Conservation (phyloP, 1,284 basidiomycete species). For the Microbotryomycetes sp. region DNA sequence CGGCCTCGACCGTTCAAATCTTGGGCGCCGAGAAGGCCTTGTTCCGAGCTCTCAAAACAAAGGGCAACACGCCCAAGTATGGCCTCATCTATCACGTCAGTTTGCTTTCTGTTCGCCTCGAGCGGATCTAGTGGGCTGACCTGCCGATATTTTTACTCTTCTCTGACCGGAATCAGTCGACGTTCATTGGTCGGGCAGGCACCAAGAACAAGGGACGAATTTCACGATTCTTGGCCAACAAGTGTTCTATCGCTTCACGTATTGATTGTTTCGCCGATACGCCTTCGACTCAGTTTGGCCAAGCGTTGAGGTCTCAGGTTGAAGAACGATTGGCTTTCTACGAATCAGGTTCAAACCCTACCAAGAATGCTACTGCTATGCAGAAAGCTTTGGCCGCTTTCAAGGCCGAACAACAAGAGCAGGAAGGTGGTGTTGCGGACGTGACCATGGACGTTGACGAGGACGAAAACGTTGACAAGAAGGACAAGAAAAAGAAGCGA, state of each 20-base stretch:
- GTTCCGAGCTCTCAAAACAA: slow-evolving; percentile 96
- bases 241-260: slow-evolving; percentile 93
- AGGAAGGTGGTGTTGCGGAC: slow-evolving; percentile 13
- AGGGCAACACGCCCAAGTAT: slow-evolving; percentile 98
- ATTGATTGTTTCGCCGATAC: slow-evolving; percentile 96
- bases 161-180: slow-evolving; percentile 36
- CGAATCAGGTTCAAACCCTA: slow-evolving; percentile 48
- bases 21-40: slow-evolving; percentile 97
- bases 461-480: slow-evolving; percentile 23
- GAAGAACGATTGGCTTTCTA: slow-evolving; percentile 95
- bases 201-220: slow-evolving; percentile 97
- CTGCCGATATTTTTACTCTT: neutral
- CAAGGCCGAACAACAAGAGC: slow-evolving; percentile 22
- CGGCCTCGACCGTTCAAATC: slow-evolving; percentile 96
- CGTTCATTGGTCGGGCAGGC: slow-evolving; percentile 91
- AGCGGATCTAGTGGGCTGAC: too few relatives aligned
- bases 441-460: slow-evolving; percentile 25
- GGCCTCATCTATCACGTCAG: slow-evolving; percentile 89
- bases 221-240: slow-evolving; percentile 96
- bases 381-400: slow-evolving; percentile 16
- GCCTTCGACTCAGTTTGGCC: slow-evolving; percentile 89
- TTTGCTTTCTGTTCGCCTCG: slow-evolving; percentile 28
- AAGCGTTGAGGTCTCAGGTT: slow-evolving; percentile 86
- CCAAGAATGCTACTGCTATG: slow-evolving; percentile 35
- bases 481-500: slow-evolving; percentile 32